phyloP scores from a whole-genome alignment of 2,329 filamentous ascomycete species.

The Diplocarpon mali region DNA sequence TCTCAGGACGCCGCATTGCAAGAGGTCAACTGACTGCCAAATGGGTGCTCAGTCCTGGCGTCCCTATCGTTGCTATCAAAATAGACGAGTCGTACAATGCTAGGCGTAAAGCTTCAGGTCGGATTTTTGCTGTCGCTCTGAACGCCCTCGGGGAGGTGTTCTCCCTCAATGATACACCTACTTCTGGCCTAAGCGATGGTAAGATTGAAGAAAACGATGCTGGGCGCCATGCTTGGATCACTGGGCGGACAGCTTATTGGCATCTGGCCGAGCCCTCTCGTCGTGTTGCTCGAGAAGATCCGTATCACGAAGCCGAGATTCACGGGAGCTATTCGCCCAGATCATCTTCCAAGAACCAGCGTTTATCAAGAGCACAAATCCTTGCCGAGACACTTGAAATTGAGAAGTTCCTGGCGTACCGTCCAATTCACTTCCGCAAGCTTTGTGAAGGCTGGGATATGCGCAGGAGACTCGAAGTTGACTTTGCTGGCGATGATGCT shows the following conservation, averaged over 20 bases:
- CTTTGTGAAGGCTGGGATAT: slow-evolving; percentile 86
- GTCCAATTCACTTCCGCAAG: slow-evolving; percentile 67
- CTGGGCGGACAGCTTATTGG: slow-evolving; percentile 72
- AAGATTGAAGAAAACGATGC: slow-evolving; percentile 39
- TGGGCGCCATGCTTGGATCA: slow-evolving; percentile 64
- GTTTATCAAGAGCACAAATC: slow-evolving; percentile 58
- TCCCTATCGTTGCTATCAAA: slow-evolving; percentile 75
- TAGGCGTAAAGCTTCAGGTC: slow-evolving; percentile 55
- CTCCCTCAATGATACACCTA: slow-evolving; percentile 65
- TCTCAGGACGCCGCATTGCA: slow-evolving; percentile 49
- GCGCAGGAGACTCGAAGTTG: slow-evolving; percentile 72
- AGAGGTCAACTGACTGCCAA: slow-evolving; percentile 74
- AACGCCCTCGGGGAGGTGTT: slow-evolving; percentile 91
- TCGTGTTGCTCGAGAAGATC: slow-evolving; percentile 59
- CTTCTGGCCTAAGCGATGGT: slow-evolving; percentile 36
- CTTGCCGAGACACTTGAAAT: slow-evolving; percentile 71
- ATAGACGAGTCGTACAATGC: slow-evolving; percentile 74
- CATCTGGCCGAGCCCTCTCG: slow-evolving; percentile 67
- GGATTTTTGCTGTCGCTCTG: slow-evolving; percentile 84
- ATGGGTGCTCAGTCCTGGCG: slow-evolving; percentile 85
- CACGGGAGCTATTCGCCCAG: slow-evolving; percentile 72
- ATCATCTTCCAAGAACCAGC: slow-evolving; percentile 64
- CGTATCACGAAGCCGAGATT: slow-evolving; percentile 54
- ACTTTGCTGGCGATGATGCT: slow-evolving; percentile 77
- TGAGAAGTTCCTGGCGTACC: slow-evolving; percentile 60